phyloP scores from a whole-genome alignment of 345 rosid species.

The Eucalyptus tenuipes region DNA sequence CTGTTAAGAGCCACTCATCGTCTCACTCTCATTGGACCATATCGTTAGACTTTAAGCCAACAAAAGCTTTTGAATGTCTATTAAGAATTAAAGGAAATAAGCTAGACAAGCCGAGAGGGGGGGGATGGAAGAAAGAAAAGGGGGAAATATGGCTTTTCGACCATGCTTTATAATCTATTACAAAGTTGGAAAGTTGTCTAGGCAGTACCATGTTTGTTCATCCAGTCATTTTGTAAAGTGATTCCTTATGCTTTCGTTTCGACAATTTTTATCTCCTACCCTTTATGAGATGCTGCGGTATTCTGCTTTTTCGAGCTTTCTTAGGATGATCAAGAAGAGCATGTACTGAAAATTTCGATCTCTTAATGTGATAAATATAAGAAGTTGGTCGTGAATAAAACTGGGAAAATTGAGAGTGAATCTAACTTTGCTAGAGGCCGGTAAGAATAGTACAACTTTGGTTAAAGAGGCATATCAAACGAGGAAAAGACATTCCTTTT shows the following conservation, averaged over 20 bases:
- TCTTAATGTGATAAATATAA: not conserved
- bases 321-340: not conserved
- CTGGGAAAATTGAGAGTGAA: not conserved
- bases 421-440: not conserved
- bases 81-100: not conserved
- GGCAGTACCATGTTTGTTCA: not conserved
- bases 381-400: not conserved
- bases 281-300: not conserved
- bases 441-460: not conserved
- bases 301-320: not conserved
- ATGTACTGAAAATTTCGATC: not conserved
- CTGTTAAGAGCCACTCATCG: not conserved
- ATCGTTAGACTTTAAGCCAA: no score
- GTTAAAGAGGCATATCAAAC: not conserved
- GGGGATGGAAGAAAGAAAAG: accelerated
- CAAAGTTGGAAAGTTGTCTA: not conserved
- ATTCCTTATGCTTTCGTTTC: not conserved
- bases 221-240: not conserved
- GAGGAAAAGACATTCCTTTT: not conserved
- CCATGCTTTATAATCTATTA: not conserved
- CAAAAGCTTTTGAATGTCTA: not conserved
- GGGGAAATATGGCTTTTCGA: not conserved
- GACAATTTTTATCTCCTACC: not conserved
- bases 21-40: not conserved
- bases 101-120: not conserved